Evolutionary conservation across 176 grass and related monocot genomes (phyloP).

Genomic region (barley (Hordeum vulgare)): MorexV3_pseudomolecules_assembly NC_058520.1:592954306-592954805

Average conservation of each 20-base stretch:
- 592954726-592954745: conserved; percentile 1
- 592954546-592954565: conserved; percentile 72
- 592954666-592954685: not conserved
- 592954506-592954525: conserved; percentile 58
- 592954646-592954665: conserved; percentile 63
- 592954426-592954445: conserved; percentile 17
- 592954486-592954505: conserved; percentile 47
- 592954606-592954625: conserved; percentile 69
- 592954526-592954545: conserved; percentile 59
- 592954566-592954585: conserved; percentile 83
- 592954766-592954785: conserved; percentile 83
- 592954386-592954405: conserved; percentile 61
- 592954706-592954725: not conserved
- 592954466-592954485: conserved; percentile 28
- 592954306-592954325: conserved; percentile 47
- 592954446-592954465: conserved; percentile 40
- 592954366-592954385: conserved; percentile 65
- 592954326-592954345: conserved; percentile 36
- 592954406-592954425: conserved; percentile 32
- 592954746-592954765: conserved; percentile 2
- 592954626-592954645: conserved; percentile 77
- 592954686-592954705: not conserved
- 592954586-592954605: conserved; percentile 52
- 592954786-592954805: conserved; percentile 93
- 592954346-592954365: conserved; percentile 55